Evolutionary conservation across 306 rosid species (phyloP), one percentile per base, ranked within the genome.

Genomic region (Cicer bijugum): DNA sequence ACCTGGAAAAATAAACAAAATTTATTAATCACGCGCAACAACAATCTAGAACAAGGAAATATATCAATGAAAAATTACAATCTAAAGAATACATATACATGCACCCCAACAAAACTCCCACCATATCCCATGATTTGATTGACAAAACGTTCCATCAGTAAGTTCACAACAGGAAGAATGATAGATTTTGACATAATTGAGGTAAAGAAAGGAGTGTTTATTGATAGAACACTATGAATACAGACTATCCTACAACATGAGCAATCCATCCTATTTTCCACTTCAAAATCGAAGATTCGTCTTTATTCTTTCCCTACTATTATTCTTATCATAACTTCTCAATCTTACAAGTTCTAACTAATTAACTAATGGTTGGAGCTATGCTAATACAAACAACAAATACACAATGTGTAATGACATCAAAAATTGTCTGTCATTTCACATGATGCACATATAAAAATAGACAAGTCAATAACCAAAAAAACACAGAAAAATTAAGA

Each of bases 1-100:
- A 94, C 99, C 98, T 93, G 76, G 57, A 81, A 5, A 69, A 81
- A 5, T 11, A 14, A 53, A 23, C 39, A 68, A 33, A 47, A 19
- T 37, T 38, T 5, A 50, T 5, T 44, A 48, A 39, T 52, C 0
- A 62, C 69, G 52, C 51, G 33, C 55, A 72, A 47, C 17, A 59
- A 82, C 33, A 28, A 75, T 71, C 66, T 44, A 35, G 51, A 64
- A 50, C 17, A 46, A 20, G 72, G 48, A 40, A 68, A 53, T 9
- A 43, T 58, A 62, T 44, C 4, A 51, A 44, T 57, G 52, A 20
- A 43, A 28, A 78, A 44, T 58, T 19, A 60, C 35, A 60, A 23
- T n/a, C 57, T 14, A 6, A 12, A 23, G 9, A 48, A 76, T 33
- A 59, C 10, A 37, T 44, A 64, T 65, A 14, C 65, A 12, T 7